Percentiles rank a stretch among this genome's conserved stretches.
These are phyloP conservation scores for Tetrapisispora fleetii DNA, from an alignment of 805 yeast species.

Conservation along the genomic window DNA sequence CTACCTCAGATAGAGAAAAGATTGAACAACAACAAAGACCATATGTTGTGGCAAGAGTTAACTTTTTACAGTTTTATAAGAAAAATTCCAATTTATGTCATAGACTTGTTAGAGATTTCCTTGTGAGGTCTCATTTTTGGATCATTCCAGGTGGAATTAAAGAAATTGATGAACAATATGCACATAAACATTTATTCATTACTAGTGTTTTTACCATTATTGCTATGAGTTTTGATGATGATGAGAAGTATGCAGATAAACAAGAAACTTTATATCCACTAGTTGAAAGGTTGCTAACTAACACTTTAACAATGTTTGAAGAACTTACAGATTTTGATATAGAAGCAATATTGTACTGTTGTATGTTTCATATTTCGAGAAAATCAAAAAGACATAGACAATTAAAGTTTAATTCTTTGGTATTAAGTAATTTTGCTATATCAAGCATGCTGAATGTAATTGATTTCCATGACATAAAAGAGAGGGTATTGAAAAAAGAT, in stretches of 20 bases:
- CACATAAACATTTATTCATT: conserved; percentile 42
- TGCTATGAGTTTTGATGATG: conserved; percentile 49
- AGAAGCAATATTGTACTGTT: conserved; percentile 48
- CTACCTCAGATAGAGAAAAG: conserved; percentile 20
- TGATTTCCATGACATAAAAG: conserved; percentile 35
- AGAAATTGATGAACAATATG: conserved; percentile 37
- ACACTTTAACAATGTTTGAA: conserved; percentile 38
- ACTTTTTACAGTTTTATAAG: conserved; percentile 39
- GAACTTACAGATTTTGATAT: conserved; percentile 51
- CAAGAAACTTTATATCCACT: conserved; percentile 39
- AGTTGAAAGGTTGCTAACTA: conserved; percentile 41
- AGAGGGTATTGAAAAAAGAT: conserved; percentile 27
- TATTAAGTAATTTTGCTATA: conserved; percentile 42
- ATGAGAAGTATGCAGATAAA: conserved; percentile 38
- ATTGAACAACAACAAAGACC: conserved; percentile 28
- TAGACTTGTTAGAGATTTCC: conserved; percentile 37
- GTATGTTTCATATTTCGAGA: conserved; percentile 44
- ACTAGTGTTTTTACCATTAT: conserved; percentile 44
- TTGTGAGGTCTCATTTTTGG: conserved; percentile 49
- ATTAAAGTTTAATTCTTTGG: conserved; percentile 42
- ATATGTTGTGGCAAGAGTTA: conserved; percentile 32
- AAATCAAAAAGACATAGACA: conserved; percentile 39
- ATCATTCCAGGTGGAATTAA: conserved; percentile 53
- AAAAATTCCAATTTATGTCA: conserved; percentile 36
- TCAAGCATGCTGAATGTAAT: conserved; percentile 40